Evolutionary conservation across 176 grass and related monocot species (phyloP).

Genomic region (Avena atlantica): DNA sequence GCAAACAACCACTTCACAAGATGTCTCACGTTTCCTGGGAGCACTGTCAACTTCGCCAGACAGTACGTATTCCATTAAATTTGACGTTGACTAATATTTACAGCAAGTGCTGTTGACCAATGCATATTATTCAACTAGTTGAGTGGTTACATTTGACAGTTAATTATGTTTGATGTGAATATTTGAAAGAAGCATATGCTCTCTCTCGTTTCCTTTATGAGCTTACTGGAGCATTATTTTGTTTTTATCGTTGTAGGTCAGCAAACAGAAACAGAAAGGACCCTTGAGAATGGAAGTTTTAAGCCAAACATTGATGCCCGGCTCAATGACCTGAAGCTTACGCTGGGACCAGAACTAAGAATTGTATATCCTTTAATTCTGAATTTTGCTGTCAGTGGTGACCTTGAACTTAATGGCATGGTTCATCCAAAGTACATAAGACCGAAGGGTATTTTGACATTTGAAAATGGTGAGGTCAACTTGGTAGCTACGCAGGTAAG

Average conservation of each 20-base stretch:
- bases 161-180: slow-evolving; percentile 10
- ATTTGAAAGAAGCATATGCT: slow-evolving; percentile 17
- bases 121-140: slow-evolving; percentile 25
- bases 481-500: slow-evolving; percentile 96
- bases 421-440: slow-evolving; percentile 91
- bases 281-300: slow-evolving; percentile 69
- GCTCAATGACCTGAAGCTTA: slow-evolving; percentile 86
- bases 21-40: slow-evolving; percentile 64
- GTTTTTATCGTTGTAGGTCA: slow-evolving; percentile 53
- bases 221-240: slow-evolving; percentile 37
- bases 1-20: slow-evolving; percentile 59
- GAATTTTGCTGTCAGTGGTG: slow-evolving; percentile 92
- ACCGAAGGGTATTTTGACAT: slow-evolving; percentile 89
- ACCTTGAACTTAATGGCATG: slow-evolving; percentile 91
- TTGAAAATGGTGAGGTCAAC: slow-evolving; percentile 98
- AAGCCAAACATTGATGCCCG: slow-evolving; percentile 71
- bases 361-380: slow-evolving; percentile 98
- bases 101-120: background rate
- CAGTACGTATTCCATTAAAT: slow-evolving; percentile 53
- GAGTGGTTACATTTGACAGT: background rate
- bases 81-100: slow-evolving; percentile 31
- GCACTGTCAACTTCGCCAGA: slow-evolving; percentile 62
- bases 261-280: slow-evolving; percentile 72
- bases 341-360: slow-evolving; percentile 91
- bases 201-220: slow-evolving; percentile 30